phyloP scores from a whole-genome alignment of 441 rosid species.

The Gossypium trilobum region DNA sequence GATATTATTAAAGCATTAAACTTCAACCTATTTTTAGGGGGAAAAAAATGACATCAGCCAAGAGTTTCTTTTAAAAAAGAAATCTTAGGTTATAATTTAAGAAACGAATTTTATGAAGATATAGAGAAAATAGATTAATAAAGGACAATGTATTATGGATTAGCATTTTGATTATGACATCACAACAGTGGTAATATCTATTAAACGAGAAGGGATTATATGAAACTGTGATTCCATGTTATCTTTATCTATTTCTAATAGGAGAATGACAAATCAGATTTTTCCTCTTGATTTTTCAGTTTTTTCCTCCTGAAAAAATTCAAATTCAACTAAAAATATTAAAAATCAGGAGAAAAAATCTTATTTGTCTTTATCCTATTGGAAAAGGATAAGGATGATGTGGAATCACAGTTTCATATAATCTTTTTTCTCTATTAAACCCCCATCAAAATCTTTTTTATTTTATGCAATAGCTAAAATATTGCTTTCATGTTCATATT shows the following conservation, averaged over 20 bases:
- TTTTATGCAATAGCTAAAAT: neutral
- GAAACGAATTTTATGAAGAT: neutral
- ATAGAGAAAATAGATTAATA: too few species aligned
- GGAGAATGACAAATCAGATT: too few species aligned
- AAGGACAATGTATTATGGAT: neutral
- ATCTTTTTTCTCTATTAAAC: neutral
- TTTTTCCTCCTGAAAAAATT: too few species aligned
- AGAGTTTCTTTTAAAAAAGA: neutral
- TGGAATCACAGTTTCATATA: too few species aligned
- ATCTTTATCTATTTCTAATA: accelerated
- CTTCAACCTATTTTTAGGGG: too few species aligned
- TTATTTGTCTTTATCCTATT: too few species aligned
- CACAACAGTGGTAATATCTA: too few species aligned
- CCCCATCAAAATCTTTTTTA: neutral
- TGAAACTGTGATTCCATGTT: too few species aligned
- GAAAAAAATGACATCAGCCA: neutral
- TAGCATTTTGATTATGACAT: neutral
- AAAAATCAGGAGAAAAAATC: too few species aligned
- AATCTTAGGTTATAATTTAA: neutral
- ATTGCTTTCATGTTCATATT: neutral
- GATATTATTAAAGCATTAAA: neutral
- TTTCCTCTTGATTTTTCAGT: too few species aligned
- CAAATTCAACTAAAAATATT: too few species aligned
- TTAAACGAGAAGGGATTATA: too few species aligned
- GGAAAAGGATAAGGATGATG: accelerated